Conservation (phyloP, 495 filamentous ascomycete species). For the Penicillium paradoxum region DNA sequence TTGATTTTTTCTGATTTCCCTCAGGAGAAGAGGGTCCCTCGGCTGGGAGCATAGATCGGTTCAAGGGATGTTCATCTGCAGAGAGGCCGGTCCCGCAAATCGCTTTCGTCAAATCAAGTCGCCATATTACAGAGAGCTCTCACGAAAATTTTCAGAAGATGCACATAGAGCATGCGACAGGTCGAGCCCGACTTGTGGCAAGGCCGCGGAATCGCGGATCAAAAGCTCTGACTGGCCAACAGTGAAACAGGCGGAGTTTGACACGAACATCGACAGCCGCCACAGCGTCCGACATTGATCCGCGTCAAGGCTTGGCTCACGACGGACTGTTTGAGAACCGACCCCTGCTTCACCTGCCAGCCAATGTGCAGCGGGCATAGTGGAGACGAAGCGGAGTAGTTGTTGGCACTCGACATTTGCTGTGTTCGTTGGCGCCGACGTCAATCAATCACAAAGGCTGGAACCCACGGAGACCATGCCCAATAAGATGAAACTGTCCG, state of each 20-base stretch:
- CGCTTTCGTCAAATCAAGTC: neutral
- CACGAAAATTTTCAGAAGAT: neutral
- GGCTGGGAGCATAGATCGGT: neutral
- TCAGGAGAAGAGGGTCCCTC: neutral
- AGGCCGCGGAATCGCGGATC: conserved; percentile 7
- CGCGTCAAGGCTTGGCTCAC: conserved; percentile 4
- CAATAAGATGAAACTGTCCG: neutral
- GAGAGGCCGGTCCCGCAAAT: conserved; percentile 1
- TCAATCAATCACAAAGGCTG: neutral
- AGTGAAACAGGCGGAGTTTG: conserved; percentile 18
- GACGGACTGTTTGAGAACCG: conserved; percentile 14
- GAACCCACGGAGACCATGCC: neutral
- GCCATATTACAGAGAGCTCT: neutral
- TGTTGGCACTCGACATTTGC: neutral
- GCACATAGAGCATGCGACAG: conserved; percentile 18
- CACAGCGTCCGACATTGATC: conserved; percentile 6
- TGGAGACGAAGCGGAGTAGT: neutral
- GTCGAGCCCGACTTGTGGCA: conserved; percentile 2
- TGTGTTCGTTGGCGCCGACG: conserved; percentile 1
- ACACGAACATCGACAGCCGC: conserved; percentile 12
- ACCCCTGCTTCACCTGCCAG: conserved; percentile 9
- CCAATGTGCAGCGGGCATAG: conserved; percentile 12
- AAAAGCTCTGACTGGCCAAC: conserved; percentile 12
- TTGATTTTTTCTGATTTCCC: neutral
- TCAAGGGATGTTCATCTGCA: neutral